phyloP scores from a whole-genome alignment of 2,329 filamentous ascomycete genomes.

The Trichoderma sp. region DNA sequence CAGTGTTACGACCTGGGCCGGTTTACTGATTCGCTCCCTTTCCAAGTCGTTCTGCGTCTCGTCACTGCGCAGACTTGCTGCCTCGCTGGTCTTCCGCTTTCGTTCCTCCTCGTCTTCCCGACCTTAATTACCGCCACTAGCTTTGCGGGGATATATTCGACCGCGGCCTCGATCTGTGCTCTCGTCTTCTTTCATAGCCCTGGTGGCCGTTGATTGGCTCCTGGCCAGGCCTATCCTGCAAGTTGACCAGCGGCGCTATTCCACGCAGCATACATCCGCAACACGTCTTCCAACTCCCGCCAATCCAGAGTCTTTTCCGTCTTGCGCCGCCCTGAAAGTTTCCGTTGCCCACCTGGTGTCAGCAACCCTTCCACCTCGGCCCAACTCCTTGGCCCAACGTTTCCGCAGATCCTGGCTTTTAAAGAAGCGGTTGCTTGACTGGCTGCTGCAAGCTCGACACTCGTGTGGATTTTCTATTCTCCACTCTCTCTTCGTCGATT shows the following conservation, averaged over 20 bases:
- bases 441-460: slow-evolving; percentile 3
- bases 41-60: neutral
- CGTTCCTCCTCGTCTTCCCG: neutral
- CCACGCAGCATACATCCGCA: neutral
- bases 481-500: neutral
- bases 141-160: slow-evolving; percentile 14
- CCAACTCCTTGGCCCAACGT: slow-evolving; percentile 6
- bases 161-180: neutral
- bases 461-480: neutral
- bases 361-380: slow-evolving; percentile 9
- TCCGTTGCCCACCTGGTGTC: neutral
- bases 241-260: neutral
- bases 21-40: slow-evolving; percentile 15
- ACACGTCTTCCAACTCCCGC: slow-evolving; percentile 6
- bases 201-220: slow-evolving; percentile 3
- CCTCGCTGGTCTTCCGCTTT: neutral
- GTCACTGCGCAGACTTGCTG: slow-evolving; percentile 4
- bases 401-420: slow-evolving; percentile 7
- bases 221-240: neutral
- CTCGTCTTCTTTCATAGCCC: slow-evolving; percentile 5
- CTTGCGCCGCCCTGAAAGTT: neutral
- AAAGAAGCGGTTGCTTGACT: slow-evolving; percentile 2
- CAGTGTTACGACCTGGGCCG: slow-evolving; percentile 8
- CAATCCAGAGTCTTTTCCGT: neutral
- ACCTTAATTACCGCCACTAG: slow-evolving; percentile 8